Base-by-base conservation (phyloP, 306 rosid genomes). In the Lupinus albus region DNA sequence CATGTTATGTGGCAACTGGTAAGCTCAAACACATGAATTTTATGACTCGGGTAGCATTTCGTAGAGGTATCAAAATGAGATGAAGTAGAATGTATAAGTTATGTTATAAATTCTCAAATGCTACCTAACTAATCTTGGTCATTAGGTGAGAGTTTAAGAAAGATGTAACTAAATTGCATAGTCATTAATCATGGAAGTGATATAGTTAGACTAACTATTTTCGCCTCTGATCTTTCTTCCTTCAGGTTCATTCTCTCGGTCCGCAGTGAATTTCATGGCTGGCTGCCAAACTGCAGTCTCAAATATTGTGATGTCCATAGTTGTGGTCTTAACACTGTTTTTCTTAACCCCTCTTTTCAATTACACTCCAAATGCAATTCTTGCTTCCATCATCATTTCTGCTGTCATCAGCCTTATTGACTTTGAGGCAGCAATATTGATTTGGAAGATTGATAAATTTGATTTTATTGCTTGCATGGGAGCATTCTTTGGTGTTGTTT, bases 1-100 rank as follows among this genome's bases (percentile, higher is more conserved):
- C 99, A 30, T 90, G 97, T 83, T 93, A 93, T 67, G 99, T 93
- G n/a, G 85, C 99, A 44, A 93, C 99, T 36, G 98, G 98, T 92
- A 77, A 85, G 84, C 67, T 70, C n/a, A 1, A 74, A 72, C 36
- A 58, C 11, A 15, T 16, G 7, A 25, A 25, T 39, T 67, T 61
- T 18, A 53, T 30, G 30, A 50, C 4, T 32, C 5, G 4, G n/a
- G n/a, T 1, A 0, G 7, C 8, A 2, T 33, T 33, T 33, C 8
- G 38, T 33, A 33, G 38, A 33, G 6, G 38, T 33, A 8, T 33
- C 8, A 8, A 25, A 25, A 25, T 25, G 30, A 25, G 30, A 25
- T 25, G 30, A 25, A 25, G 4, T 3, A 3, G 30, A 25, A 25
- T 4, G 4, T 25, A 25, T 25, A 25, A 4, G 30, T 33, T 6